These are phyloP conservation scores for Eutypa lata DNA, from an alignment of 2,329 filamentous ascomycete species.

Conservation along the genomic window DNA sequence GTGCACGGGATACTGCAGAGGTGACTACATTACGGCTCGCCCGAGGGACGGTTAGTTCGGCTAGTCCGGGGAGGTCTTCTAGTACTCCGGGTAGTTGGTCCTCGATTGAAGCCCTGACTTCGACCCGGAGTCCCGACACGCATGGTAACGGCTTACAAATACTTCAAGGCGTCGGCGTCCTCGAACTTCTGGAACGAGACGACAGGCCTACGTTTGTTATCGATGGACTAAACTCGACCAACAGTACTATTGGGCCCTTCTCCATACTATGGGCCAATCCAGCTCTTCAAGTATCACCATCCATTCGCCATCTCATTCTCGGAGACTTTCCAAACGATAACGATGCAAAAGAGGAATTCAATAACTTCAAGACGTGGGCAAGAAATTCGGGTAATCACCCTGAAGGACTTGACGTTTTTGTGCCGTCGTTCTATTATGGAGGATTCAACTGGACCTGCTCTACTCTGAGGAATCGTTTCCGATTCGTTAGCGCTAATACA, in stretches of 20 bases:
- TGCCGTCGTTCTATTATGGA: slow-evolving; percentile 58
- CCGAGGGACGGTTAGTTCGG: slow-evolving; percentile 47
- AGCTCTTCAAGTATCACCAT: slow-evolving; percentile 57
- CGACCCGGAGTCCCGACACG: slow-evolving; percentile 50
- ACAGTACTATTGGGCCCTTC: slow-evolving; percentile 51
- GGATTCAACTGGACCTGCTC: slow-evolving; percentile 68
- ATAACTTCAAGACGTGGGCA: slow-evolving; percentile 68
- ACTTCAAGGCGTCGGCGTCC: slow-evolving; percentile 62
- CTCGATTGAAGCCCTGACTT: slow-evolving; percentile 51
- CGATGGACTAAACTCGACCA: slow-evolving; percentile 59
- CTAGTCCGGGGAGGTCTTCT: slow-evolving; percentile 45
- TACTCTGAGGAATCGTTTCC: slow-evolving; percentile 65
- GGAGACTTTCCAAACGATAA: slow-evolving; percentile 42
- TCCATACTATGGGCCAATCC: slow-evolving; percentile 67
- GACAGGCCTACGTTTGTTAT: slow-evolving; percentile 74
- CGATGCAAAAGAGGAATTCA: slow-evolving; percentile 46
- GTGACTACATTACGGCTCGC: slow-evolving; percentile 56
- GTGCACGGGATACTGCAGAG: slow-evolving; percentile 42
- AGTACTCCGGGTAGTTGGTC: slow-evolving; percentile 51
- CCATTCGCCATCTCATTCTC: slow-evolving; percentile 54
- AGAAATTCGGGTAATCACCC: slow-evolving; percentile 52
- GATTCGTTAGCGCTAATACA: slow-evolving; percentile 61
- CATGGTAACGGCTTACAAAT: slow-evolving; percentile 49
- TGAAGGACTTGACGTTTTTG: slow-evolving; percentile 49
- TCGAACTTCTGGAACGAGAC: slow-evolving; percentile 74